A percentile compares a stretch with the other conserved stretches of the same genome.
Evolutionary conservation across 176 grass and related monocot genomes (phyloP).

Genomic region (Eragrostis curvula): DNA sequence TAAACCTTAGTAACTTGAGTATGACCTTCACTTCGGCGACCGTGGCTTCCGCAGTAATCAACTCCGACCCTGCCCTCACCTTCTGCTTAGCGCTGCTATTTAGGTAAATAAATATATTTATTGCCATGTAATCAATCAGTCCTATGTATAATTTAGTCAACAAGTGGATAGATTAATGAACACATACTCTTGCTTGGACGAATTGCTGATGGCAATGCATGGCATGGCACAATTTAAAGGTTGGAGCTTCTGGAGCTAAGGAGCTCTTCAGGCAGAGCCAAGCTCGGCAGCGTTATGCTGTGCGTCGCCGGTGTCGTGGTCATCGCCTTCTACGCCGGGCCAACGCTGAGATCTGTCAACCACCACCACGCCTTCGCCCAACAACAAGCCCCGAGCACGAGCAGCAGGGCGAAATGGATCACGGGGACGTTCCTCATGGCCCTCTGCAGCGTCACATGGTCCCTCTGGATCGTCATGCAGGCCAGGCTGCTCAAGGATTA

Average conservation of each 20-base stretch:
- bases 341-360: conserved; percentile 49
- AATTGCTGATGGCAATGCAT: too few species aligned
- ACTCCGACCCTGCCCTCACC: too few species aligned
- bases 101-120: too few species aligned
- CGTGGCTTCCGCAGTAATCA: too few species aligned
- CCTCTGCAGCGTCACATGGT: conserved; percentile 38
- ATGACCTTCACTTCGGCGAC: too few species aligned
- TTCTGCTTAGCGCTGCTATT: too few species aligned
- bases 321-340: conserved; percentile 63
- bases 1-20: too few species aligned
- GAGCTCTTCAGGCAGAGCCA: conserved; percentile 48
- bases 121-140: too few species aligned
- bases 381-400: neutral
- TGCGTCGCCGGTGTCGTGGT: conserved; percentile 59
- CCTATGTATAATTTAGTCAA: too few species aligned
- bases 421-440: conserved; percentile 65
- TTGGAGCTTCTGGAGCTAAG: conserved; percentile 58
- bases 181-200: too few species aligned
- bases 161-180: too few species aligned
- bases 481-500: conserved; percentile 51
- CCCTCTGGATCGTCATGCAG: conserved; percentile 83
- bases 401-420: conserved; percentile 51
- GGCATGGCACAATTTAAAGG: too few species aligned
- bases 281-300: conserved; percentile 46
- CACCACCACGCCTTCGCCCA: conserved; percentile 43